Conservation (phyloP, 768 basidiomycete species). For the Phanerochaete sordida region DNA sequence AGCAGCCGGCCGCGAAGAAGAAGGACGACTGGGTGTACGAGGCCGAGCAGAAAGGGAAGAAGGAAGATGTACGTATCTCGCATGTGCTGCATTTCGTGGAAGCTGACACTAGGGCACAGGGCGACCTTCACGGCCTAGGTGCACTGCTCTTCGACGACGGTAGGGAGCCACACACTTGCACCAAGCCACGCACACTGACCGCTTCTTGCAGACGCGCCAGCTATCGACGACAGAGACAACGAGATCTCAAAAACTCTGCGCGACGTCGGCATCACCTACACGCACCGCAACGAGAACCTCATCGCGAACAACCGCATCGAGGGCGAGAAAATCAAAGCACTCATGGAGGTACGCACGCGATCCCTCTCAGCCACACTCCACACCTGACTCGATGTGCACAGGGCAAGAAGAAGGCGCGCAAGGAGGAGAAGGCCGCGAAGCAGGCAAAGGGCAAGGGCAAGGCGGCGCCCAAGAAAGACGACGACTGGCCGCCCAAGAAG, state of each 20-base stretch:
- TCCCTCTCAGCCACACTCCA: background rate
- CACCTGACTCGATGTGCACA: background rate
- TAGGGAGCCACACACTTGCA: constrained; percentile 21
- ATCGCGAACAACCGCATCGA: constrained; percentile 67
- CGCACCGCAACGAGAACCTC: constrained; percentile 71
- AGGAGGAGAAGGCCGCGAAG: constrained; percentile 7
- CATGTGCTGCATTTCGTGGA: background rate
- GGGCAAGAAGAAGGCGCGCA: constrained; percentile 22
- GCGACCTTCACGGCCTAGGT: constrained; percentile 56
- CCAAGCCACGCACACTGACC: background rate
- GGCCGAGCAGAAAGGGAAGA: constrained; percentile 31
- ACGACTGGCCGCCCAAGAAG: constrained; percentile 64
- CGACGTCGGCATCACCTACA: constrained; percentile 64
- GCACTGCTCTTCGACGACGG: constrained; percentile 72
- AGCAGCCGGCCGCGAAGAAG: constrained; percentile 29
- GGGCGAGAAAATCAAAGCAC: constrained; percentile 54
- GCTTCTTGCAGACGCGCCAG: constrained; percentile 30
- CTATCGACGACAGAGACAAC: constrained; percentile 34
- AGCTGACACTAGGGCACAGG: constrained; percentile 30
- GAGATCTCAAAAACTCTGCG: constrained; percentile 53
- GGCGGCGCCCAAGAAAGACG: constrained; percentile 25
- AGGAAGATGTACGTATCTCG: constrained; percentile 15
- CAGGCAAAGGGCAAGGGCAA: constrained; percentile 14
- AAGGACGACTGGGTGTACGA: constrained; percentile 36
- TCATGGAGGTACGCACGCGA: constrained; percentile 40